Percentiles rank a stretch among this genome's conserved stretches.
phyloP scores from a whole-genome alignment of 108 stramenopile genomes.

The Nitzschia palea region DNA sequence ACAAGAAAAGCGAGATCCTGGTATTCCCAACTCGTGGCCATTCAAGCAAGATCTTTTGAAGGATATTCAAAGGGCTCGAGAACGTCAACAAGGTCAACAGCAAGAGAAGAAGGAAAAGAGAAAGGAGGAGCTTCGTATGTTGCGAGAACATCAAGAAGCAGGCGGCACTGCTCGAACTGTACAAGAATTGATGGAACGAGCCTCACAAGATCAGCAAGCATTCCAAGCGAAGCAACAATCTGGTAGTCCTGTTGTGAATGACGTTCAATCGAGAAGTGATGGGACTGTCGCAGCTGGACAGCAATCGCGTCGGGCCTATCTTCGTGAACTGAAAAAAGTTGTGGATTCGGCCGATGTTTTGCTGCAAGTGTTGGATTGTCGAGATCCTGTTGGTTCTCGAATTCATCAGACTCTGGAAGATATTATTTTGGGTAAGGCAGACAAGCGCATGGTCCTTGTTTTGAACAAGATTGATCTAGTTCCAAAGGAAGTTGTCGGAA shows the following conservation, averaged over 20 bases:
- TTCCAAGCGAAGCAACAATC: slow-evolving; percentile 32
- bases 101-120: slow-evolving; percentile 69
- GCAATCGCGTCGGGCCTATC: slow-evolving; percentile 82
- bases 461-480: slow-evolving; percentile 99
- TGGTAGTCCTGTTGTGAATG: not conserved
- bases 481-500: slow-evolving; percentile 89
- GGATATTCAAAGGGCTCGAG: slow-evolving; percentile 76
- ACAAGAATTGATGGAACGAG: slow-evolving; percentile 54
- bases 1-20: slow-evolving; percentile 92
- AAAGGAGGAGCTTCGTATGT: slow-evolving; percentile 38
- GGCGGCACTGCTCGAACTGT: slow-evolving; percentile 57
- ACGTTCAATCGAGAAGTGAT: slow-evolving; percentile 19
- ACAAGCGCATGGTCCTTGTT: slow-evolving; percentile 97
- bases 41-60: slow-evolving; percentile 96
- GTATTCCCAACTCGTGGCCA: slow-evolving; percentile 99
- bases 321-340: slow-evolving; percentile 93
- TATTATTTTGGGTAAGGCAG: slow-evolving; percentile 76
- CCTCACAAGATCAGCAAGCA: slow-evolving; percentile 42
- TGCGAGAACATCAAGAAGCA: slow-evolving; percentile 47
- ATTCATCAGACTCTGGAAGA: slow-evolving; percentile 90
- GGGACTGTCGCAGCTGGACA: slow-evolving; percentile 57
- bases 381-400: slow-evolving; percentile 95
- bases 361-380: slow-evolving; percentile 97
- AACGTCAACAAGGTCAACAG: slow-evolving; percentile 73
- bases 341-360: slow-evolving; percentile 96